A percentile compares a stretch with the other conserved stretches of the same genome.
These are phyloP conservation scores for Trichoderma endophyticum DNA, from an alignment of 2,329 filamentous ascomycete genomes.

Conservation along the genomic window DNA sequence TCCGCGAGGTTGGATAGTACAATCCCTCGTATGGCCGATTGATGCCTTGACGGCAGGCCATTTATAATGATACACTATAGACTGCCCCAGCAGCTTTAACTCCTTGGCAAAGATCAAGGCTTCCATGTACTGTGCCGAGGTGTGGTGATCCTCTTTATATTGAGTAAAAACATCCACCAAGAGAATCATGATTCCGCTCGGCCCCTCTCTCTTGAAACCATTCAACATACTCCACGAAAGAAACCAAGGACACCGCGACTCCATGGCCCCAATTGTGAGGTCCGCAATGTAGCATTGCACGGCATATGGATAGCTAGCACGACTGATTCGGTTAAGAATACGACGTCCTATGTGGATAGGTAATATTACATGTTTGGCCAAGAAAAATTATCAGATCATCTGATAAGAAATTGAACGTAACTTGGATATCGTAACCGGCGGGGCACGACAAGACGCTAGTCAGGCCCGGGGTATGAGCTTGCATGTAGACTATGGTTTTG, in stretches of 20 bases:
- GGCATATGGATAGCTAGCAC: not conserved
- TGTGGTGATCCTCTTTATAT: not conserved
- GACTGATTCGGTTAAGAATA: not conserved
- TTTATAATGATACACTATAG: constrained; percentile 1
- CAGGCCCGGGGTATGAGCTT: not conserved
- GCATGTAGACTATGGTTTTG: not conserved
- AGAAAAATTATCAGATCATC: constrained; percentile 17
- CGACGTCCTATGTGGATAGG: not conserved
- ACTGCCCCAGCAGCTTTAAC: not conserved
- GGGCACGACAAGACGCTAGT: not conserved
- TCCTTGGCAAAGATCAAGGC: not conserved
- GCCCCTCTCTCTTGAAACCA: not conserved
- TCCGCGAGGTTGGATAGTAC: not conserved
- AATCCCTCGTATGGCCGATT: constrained; percentile 6
- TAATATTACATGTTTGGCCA: not conserved
- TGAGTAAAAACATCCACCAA: not conserved
- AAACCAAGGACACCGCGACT: not conserved
- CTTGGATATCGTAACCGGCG: not conserved
- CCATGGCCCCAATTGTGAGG: not conserved
- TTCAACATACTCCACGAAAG: not conserved
- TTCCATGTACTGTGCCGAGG: not conserved
- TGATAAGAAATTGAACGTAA: constrained; percentile 18
- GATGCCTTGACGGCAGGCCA: not conserved
- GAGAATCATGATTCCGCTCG: not conserved
- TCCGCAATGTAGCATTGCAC: not conserved